phyloP scores from a whole-genome alignment of 1,284 basidiomycete species.

The Ustilago lituana region DNA sequence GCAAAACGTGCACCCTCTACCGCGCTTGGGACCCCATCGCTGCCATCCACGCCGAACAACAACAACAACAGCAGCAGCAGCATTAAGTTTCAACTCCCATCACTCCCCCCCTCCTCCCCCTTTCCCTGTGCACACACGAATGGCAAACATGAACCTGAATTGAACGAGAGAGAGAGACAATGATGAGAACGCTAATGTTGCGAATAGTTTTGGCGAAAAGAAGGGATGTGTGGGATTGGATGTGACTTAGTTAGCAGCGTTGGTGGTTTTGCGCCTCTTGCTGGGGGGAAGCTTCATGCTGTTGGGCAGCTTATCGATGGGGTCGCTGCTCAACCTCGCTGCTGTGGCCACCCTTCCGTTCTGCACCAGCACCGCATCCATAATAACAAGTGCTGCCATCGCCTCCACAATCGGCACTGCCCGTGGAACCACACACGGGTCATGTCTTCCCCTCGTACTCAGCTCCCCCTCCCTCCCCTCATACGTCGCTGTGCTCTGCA shows the following conservation, averaged over 20 bases:
- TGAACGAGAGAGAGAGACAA: no score
- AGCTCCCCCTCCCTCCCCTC: slow-evolving; percentile 87
- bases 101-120: no score
- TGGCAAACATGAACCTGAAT: no score
- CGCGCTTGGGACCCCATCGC: slow-evolving; percentile 54
- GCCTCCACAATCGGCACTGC: slow-evolving; percentile 98
- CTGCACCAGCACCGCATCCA: slow-evolving; percentile 74
- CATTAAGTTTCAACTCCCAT: no score
- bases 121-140: no score
- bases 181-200: no score
- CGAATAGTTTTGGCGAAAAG: no score
- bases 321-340: slow-evolving; percentile 24
- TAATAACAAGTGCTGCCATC: slow-evolving; percentile 94
- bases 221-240: background rate
- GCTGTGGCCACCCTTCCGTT: slow-evolving; percentile 49
- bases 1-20: slow-evolving; percentile 50
- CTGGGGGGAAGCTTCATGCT: slow-evolving; percentile 56
- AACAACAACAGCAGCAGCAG: background rate
- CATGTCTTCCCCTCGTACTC: slow-evolving; percentile 90
- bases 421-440: slow-evolving; percentile 93
- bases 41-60: slow-evolving; percentile 15
- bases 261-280: slow-evolving; percentile 23
- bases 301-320: slow-evolving; percentile 53
- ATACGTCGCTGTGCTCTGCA: slow-evolving; percentile 90
- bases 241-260: background rate